These are phyloP conservation scores for Eucalyptus tenuipes DNA, from an alignment of 345 rosid genomes.

Conservation along the genomic window DNA sequence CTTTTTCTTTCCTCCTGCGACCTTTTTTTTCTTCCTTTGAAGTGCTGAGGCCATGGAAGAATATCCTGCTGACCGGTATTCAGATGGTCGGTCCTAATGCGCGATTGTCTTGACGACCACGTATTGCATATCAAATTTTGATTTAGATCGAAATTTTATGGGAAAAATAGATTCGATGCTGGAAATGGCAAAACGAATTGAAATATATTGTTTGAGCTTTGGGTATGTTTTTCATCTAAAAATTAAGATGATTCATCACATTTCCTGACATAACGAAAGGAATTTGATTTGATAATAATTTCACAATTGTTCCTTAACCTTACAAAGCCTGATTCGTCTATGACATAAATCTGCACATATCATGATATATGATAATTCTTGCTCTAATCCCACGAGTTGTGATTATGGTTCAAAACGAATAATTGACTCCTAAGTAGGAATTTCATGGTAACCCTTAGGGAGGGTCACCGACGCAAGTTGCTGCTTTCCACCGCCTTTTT, in stretches of 20 bases:
- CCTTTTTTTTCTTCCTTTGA: not conserved
- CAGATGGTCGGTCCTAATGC: not conserved
- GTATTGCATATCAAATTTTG: not conserved
- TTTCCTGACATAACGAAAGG: not conserved
- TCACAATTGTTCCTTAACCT: rapidly evolving
- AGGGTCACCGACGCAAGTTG: not conserved
- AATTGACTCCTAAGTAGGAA: not conserved
- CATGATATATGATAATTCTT: not conserved
- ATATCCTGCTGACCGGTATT: not conserved
- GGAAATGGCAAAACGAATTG: rapidly evolving
- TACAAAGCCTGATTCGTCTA: not conserved
- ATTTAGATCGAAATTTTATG: not conserved
- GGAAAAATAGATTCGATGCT: not conserved
- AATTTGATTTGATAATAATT: not conserved
- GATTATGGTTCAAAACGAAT: not conserved
- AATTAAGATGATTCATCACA: not conserved
- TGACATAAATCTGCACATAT: rapidly evolving
- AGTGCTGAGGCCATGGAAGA: not conserved
- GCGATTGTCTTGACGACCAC: too few relatives aligned
- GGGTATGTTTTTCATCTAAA: not conserved
- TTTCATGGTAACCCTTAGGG: not conserved
- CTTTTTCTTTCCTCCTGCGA: not conserved
- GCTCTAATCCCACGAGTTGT: not conserved
- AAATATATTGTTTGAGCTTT: not conserved
- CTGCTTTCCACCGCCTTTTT: not conserved